Base-by-base conservation (phyloP, 1,284 basidiomycete genomes). In the Pseudozyma sp. region DNA sequence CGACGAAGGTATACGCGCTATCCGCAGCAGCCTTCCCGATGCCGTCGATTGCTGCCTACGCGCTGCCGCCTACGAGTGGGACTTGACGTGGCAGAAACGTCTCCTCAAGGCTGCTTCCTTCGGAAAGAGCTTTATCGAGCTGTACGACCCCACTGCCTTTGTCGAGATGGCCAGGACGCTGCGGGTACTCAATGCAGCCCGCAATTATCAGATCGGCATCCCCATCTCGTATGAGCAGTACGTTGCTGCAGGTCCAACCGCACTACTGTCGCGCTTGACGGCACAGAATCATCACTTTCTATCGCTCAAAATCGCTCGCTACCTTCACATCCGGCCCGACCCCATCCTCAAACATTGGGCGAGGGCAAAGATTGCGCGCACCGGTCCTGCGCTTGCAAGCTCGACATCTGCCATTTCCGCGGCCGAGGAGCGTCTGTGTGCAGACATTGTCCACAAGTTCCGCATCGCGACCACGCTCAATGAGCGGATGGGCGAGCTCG, bases 321-420 rank as follows among this genome's bases (percentile, higher is more conserved):
- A 90, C 85, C 88, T 99, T 14, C 88, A 89, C 7, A 87, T 97
- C 24, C 91, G 92, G 31, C 92, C 94, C 0, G 92, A 95, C 69
- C 88, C 90, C 0, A 94, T 99, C 0, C 87, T 99, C 46, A 93
- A 92, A 78, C 96, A 98, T 83, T 99, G 97, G 97, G 95, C 97
- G 0, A 91, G 90, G 65, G 92, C 93, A 7, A 96, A 97, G 85
- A 95, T 99, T 61, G 77, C 90, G 30, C 89, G 89, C 7, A 90
- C 92, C 8, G 89, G 90, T 73, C 48, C 76, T 8, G 30, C 60
- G 35, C 14, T 68, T 33, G 58, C 67, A 7, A 66, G 63, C 16
- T 60, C 68, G 10, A 49, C 50, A 17, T 54, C 59, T 1, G 54
- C 58, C 1, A 70, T 60, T 48, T 72, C 74, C 7, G 60, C 52